Evolutionary conservation across 805 yeast species (phyloP).

Genomic region (Metschnikowia koreensis): DNA sequence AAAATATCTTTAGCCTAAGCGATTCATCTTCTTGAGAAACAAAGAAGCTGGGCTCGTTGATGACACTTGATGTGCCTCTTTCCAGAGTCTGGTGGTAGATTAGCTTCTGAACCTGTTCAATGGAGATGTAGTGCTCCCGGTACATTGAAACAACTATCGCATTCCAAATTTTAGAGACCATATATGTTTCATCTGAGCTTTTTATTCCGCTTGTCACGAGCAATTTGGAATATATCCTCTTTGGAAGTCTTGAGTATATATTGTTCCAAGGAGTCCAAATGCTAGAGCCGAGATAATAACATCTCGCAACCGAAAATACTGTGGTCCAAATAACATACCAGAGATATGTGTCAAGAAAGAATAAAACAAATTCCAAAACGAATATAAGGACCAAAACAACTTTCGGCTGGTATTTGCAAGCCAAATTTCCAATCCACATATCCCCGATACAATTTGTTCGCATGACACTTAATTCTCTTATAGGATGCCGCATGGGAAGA

Average conservation of each 20-base stretch:
- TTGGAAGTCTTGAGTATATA: constrained; percentile 71
- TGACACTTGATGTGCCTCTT: constrained; percentile 23
- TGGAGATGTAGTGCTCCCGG: constrained; percentile 71
- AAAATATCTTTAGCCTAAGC: constrained; percentile 55
- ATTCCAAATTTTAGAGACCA: constrained; percentile 73
- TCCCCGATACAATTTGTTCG: constrained; percentile 63
- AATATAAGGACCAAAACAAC: constrained; percentile 54
- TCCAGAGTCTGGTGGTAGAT: constrained; percentile 55
- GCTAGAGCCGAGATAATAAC: constrained; percentile 73
- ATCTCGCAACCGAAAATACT: constrained; percentile 64
- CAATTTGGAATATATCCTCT: constrained; percentile 69
- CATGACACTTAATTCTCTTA: constrained; percentile 63
- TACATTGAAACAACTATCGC: constrained; percentile 81
- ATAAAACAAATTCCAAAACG: constrained; percentile 62
- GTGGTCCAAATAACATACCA: constrained; percentile 88
- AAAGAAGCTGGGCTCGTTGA: constrained; percentile 68
- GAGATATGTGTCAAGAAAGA: constrained; percentile 76
- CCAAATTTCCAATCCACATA: constrained; percentile 44
- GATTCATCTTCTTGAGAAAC: constrained; percentile 79
- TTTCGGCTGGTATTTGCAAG: constrained; percentile 58
- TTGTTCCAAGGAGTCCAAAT: constrained; percentile 91
- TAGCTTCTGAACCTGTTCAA: constrained; percentile 68
- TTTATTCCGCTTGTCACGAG: constrained; percentile 27
- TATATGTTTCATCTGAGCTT: constrained; percentile 38
- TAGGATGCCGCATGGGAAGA: constrained; percentile 77